Percentiles rank a stretch among this genome's conserved stretches.
phyloP scores from a whole-genome alignment of 495 filamentous ascomycete species.

The Ramalina peruviana region DNA sequence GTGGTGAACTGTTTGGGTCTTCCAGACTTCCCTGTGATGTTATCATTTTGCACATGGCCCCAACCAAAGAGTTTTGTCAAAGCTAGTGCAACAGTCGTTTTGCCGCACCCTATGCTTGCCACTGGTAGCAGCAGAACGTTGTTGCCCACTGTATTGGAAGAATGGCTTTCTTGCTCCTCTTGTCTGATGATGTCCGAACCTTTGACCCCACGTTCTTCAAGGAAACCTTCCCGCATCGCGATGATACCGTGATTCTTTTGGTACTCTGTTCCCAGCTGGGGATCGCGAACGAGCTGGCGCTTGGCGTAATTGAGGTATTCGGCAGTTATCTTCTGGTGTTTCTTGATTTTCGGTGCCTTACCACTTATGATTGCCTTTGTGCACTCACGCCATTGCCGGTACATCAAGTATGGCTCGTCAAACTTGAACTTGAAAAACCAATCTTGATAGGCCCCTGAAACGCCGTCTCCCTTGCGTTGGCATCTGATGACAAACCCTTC shows the following conservation, averaged over 20 bases:
- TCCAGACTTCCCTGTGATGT: slow-evolving; percentile 61
- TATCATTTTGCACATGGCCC: slow-evolving; percentile 95
- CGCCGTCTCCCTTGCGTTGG: slow-evolving; percentile 38
- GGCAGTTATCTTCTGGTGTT: slow-evolving; percentile 81
- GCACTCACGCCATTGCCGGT: slow-evolving; percentile 94
- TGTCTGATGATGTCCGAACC: slow-evolving; percentile 70
- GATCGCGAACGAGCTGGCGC: slow-evolving; percentile 50
- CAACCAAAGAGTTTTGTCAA: slow-evolving; percentile 74
- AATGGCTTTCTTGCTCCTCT: slow-evolving; percentile 31
- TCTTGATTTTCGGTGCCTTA: slow-evolving; percentile 58
- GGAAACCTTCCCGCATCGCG: slow-evolving; percentile 69
- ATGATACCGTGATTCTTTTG: slow-evolving; percentile 94
- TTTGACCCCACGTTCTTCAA: slow-evolving; percentile 64
- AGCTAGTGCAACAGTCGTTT: slow-evolving; percentile 83
- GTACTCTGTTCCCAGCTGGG: slow-evolving; percentile 50
- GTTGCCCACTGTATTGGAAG: slow-evolving; percentile 30
- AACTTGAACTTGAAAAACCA: slow-evolving; percentile 99
- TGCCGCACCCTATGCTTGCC: slow-evolving; percentile 89
- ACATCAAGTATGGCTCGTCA: slow-evolving; percentile 96
- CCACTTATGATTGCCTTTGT: slow-evolving; percentile 81
- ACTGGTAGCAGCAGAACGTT: slow-evolving; percentile 73
- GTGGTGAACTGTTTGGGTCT: slow-evolving; percentile 61
- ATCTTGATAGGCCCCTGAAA: slow-evolving; percentile 45
- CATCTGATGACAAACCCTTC: slow-evolving; percentile 96
- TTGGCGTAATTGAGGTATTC: slow-evolving; percentile 78